These are phyloP conservation scores for Graphilbum sp. DNA, from an alignment of 2,329 filamentous ascomycete species.

Conservation along the genomic window DNA sequence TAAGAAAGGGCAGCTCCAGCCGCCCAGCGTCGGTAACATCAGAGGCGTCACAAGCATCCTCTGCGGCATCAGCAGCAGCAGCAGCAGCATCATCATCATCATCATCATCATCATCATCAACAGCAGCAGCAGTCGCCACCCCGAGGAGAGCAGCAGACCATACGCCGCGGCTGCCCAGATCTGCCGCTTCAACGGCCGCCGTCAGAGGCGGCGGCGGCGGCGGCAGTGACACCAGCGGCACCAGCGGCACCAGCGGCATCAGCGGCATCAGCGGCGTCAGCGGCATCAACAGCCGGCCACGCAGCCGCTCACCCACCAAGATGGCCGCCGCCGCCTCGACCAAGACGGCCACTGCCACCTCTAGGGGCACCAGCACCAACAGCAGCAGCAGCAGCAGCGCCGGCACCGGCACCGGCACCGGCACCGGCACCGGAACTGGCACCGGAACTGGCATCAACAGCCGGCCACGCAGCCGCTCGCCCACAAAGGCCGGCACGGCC, in stretches of 20 bases:
- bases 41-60: background rate
- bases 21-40: background rate
- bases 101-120: too few species aligned
- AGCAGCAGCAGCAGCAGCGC: too few species aligned
- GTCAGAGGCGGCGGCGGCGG: too few species aligned
- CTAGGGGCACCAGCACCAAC: background rate
- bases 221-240: background rate
- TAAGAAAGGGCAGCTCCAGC: too few species aligned
- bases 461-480: conserved; percentile 1
- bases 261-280: background rate
- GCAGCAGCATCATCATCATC: background rate
- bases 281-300: background rate
- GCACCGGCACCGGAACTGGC: too few species aligned
- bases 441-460: too few species aligned
- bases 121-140: background rate
- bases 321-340: background rate
- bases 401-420: background rate
- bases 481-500: conserved; percentile 4
- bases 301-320: conserved; percentile 7
- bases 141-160: conserved; percentile 4
- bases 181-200: background rate
- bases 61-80: background rate
- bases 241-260: background rate
- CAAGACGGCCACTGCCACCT: too few species aligned
- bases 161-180: conserved; percentile 5